These are phyloP conservation scores for Middelhovenomyces tepae DNA, from an alignment of 805 yeast species.

Conservation along the genomic window DNA sequence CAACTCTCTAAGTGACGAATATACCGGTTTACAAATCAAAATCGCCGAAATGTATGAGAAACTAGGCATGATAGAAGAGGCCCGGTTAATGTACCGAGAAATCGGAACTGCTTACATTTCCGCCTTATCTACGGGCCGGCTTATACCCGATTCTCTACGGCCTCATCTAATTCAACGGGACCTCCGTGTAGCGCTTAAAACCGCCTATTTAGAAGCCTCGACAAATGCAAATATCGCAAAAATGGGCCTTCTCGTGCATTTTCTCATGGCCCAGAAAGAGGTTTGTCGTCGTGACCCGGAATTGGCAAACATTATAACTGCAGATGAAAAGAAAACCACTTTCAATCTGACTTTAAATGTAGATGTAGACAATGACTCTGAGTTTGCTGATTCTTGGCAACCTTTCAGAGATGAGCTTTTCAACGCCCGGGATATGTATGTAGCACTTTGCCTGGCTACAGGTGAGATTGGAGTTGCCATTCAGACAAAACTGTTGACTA, in stretches of 20 bases:
- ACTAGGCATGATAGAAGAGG: slow-evolving; percentile 51
- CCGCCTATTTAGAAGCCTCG: slow-evolving; percentile 45
- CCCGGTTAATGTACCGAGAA: slow-evolving; percentile 59
- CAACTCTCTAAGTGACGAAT: slow-evolving; percentile 61
- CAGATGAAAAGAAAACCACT: slow-evolving; percentile 9
- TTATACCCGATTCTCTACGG: slow-evolving; percentile 34
- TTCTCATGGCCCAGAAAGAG: slow-evolving; percentile 58
- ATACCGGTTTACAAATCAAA: slow-evolving; percentile 84
- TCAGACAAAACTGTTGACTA: slow-evolving; percentile 51
- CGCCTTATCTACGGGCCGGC: slow-evolving; percentile 38
- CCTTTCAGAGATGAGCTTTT: slow-evolving; percentile 73
- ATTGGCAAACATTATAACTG: slow-evolving; percentile 17
- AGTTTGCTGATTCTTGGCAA: slow-evolving; percentile 22
- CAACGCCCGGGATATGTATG: slow-evolving; percentile 64
- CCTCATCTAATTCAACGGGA: slow-evolving; percentile 62
- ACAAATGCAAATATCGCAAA: slow-evolving; percentile 42
- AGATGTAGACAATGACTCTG: slow-evolving; percentile 8
- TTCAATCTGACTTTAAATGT: slow-evolving; percentile 11
- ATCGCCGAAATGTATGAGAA: slow-evolving; percentile 81
- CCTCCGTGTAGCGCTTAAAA: slow-evolving; percentile 57
- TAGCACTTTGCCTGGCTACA: slow-evolving; percentile 58
- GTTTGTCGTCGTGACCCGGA: slow-evolving; percentile 31
- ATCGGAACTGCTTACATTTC: slow-evolving; percentile 47
- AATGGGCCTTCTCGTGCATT: slow-evolving; percentile 51
- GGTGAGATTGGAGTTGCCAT: slow-evolving; percentile 61